Evolutionary conservation across 495 filamentous ascomycete genomes (phyloP).

Genomic region (Aspergillus steynii): DNA sequence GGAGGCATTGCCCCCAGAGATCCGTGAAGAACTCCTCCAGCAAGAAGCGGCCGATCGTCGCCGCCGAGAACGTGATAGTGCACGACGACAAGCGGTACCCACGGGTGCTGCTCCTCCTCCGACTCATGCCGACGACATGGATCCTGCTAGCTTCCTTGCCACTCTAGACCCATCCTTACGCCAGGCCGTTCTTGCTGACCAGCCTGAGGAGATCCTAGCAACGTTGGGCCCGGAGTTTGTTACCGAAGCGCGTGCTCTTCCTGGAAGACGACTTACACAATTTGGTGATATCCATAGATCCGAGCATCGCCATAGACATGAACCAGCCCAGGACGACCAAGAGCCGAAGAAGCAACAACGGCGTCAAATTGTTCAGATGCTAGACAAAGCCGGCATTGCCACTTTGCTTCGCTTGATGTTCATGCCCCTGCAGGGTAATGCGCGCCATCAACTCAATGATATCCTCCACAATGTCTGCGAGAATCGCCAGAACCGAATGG

Average conservation of each 20-base stretch:
- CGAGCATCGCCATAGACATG: conserved; percentile 46
- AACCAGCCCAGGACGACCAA: conserved; percentile 34
- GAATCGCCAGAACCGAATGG: conserved; percentile 89
- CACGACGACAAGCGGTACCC: conserved; percentile 59
- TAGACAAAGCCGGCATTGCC: conserved; percentile 93
- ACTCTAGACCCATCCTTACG: conserved; percentile 84
- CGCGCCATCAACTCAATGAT: conserved; percentile 75
- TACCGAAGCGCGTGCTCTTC: conserved; percentile 76
- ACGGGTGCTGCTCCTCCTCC: conserved; percentile 37
- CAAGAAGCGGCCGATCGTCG: conserved; percentile 89
- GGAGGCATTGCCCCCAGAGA: conserved; percentile 85
- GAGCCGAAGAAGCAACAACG: conserved; percentile 69
- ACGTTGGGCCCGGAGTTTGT: conserved; percentile 83
- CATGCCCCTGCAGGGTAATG: conserved; percentile 81
- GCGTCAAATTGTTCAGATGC: conserved; percentile 86
- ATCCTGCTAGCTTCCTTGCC: conserved; percentile 87
- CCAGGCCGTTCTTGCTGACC: conserved; percentile 83
- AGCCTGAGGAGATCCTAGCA: conserved; percentile 84
- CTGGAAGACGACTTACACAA: conserved; percentile 60
- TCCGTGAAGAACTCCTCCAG: conserved; percentile 84
- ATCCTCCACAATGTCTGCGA: conserved; percentile 87
- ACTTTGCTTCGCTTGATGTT: conserved; percentile 97
- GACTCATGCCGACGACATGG: conserved; percentile 78
- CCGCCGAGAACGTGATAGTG: conserved; percentile 79
- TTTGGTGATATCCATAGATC: conserved; percentile 55